These are phyloP conservation scores for Erysiphe pulchra DNA, from an alignment of 2,329 filamentous ascomycete species.

Conservation along the genomic window DNA sequence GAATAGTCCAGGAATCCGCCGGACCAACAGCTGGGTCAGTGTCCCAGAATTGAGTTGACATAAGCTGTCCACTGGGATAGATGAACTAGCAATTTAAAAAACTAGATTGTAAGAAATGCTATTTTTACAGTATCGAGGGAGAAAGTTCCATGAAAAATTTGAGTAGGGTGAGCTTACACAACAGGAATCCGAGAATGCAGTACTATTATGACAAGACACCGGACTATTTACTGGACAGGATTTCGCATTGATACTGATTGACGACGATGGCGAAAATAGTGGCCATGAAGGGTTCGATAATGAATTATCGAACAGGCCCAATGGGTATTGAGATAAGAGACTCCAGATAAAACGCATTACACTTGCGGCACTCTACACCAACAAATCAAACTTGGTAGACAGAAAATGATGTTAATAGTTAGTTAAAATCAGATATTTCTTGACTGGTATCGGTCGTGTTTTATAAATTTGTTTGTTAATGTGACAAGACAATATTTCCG, in stretches of 20 bases:
- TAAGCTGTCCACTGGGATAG: constrained; percentile 40
- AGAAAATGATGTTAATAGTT: too few relatives aligned
- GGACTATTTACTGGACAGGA: background rate
- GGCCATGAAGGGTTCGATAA: too few relatives aligned
- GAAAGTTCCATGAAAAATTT: background rate
- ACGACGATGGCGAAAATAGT: too few relatives aligned
- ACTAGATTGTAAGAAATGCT: background rate
- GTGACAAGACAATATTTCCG: too few relatives aligned
- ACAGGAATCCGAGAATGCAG: constrained; percentile 33
- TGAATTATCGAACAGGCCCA: too few relatives aligned
- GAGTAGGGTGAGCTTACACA: constrained; percentile 18
- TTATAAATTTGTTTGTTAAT: too few relatives aligned
- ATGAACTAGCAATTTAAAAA: constrained; percentile 22
- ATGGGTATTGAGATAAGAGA: too few relatives aligned
- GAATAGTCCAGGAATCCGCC: constrained; percentile 45
- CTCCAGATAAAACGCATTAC: background rate
- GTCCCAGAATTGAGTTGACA: constrained; percentile 62
- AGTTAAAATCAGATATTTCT: too few relatives aligned
- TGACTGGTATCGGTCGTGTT: too few relatives aligned
- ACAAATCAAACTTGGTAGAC: too few relatives aligned
- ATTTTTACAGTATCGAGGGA: background rate
- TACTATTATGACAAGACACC: constrained; percentile 29
- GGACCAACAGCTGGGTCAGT: constrained; percentile 34
- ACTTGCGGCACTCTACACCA: background rate
- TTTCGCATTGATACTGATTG: background rate